Evolutionary conservation across 495 filamentous ascomycete genomes (phyloP), one percentile per base, ranked within the genome.

Genomic region (Friedmanniomyces simplex): DNA sequence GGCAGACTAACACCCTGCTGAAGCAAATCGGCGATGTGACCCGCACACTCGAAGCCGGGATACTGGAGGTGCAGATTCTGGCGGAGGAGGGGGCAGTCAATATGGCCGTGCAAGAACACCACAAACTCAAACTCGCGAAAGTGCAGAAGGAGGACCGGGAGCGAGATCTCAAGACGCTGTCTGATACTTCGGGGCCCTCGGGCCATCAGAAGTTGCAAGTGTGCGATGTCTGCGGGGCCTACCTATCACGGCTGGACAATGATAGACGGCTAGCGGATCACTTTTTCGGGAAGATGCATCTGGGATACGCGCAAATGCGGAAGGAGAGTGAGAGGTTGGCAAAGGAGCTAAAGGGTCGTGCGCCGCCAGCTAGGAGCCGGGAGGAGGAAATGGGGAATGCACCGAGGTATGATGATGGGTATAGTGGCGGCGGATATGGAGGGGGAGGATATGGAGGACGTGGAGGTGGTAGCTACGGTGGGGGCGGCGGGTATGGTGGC

Each of bases 261-360:
- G 93, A 98, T 67, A 79, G 93, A 20, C 76, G 93, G 28, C 67
- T 98, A 70, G 93, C 93, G 26, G 93, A 98, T 69, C 93, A 98
- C 66, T 98, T 98, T 71, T 97, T 95, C 69, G 93, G 93, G 30
- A 98, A 98, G 76, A 97, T 98, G 94, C 93, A 98, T 67, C 76
- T 98, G 66, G 93, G 93, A 0, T 98, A 96, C 68, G 91, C 93
- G 34, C 87, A 95, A 73, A 98, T 98, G 93, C 81, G 93, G 60
- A 93, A 88, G 76, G 89, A 87, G 13, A 87, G 77, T 63, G 93
- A 95, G 61, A 74, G 77, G n/a, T 79, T 98, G 55, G 84, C 84
- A 54, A 88, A 88, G 71, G 93, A 98, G 68, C 74, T 95, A 58
- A 83, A 87, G 55, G 84, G 84, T 4, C 70, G 85, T n/a, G 74